Conservation (phyloP, 208 protist species). For the Crithidia mellificae region DNA sequence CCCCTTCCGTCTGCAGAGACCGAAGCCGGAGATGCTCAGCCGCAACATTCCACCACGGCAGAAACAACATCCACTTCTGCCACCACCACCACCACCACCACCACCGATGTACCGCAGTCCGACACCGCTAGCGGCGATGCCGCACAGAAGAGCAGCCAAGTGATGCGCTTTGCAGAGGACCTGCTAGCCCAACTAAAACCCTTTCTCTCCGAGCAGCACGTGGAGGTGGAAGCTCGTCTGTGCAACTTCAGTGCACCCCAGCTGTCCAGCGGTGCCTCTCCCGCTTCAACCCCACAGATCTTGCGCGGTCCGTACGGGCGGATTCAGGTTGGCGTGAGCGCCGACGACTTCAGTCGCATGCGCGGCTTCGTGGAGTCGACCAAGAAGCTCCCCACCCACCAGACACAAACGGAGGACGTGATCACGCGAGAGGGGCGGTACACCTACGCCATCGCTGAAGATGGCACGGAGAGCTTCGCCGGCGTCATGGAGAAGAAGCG, state of each 20-base stretch:
- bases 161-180: conserved; percentile 4
- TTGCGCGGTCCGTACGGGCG: neutral
- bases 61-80: too few species aligned
- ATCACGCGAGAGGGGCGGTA: conserved; percentile 37
- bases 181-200: conserved; percentile 39
- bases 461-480: conserved; percentile 29
- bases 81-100: too few species aligned
- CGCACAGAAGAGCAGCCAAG: neutral
- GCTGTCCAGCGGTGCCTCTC: neutral
- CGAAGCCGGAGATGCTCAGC: too few species aligned
- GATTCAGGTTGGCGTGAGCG: conserved; percentile 43
- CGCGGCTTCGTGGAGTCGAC: conserved; percentile 24
- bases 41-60: too few species aligned
- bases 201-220: conserved; percentile 24
- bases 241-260: conserved; percentile 37
- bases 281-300: conserved; percentile 8
- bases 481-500: conserved; percentile 55
- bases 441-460: conserved; percentile 48
- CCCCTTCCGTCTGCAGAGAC: too few species aligned
- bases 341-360: conserved; percentile 45
- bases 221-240: conserved; percentile 77
- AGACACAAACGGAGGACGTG: conserved; percentile 60
- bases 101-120: neutral
- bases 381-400: conserved; percentile 8
- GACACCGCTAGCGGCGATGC: too few species aligned